Evolutionary conservation across 352 stramenopile species (phyloP), one percentile per base, ranked within the genome.

Genomic region (Phytophthora colocasiae): DNA sequence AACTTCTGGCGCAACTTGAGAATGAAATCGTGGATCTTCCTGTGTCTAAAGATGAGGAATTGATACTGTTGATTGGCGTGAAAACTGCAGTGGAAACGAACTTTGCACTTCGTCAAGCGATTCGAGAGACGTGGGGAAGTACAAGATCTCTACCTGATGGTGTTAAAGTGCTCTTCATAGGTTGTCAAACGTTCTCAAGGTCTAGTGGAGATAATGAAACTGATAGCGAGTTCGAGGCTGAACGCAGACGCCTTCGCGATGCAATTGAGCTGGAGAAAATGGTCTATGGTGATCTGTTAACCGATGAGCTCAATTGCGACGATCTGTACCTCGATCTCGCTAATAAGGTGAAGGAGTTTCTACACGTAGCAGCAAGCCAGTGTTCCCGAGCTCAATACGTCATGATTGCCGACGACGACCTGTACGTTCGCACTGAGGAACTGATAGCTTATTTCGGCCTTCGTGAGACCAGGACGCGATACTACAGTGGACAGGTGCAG

Each of bases 281-380:
- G 0, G 32, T 26, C 4, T 85, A 67, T 36, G 62, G 59, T 3
- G 77, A 83, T 55, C 31, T 88, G n/a, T 47, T 88, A 14, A 79
- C 66, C 0, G 44, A 75, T 11, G 70, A 88, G 15, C 63, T 90
- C n/a, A 43, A 65, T 14, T 85, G 81, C 48, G 52, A 66, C 12
- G 79, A 90, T 46, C 71, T 59, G n/a, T 86, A 87, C 52, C 22
- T 57, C 14, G 48, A 71, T 1, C 58, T 88, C 27, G 54, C 78
- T 0, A 69, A 77, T 36, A 89, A 92, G 38, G 73, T 83, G 12
- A 81, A 82, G 32, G 61, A 65, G 32, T 92, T 92, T 38, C 53
- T 87, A 58, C 58, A 61, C 6, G 82, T 77, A 51, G 68, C 62
- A 1, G 32, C 38, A 8, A 3, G 44, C 17, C 17, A 0, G 8